Evolutionary conservation across 768 basidiomycete genomes (phyloP).

Genomic region (Trametes meyenii): DNA sequence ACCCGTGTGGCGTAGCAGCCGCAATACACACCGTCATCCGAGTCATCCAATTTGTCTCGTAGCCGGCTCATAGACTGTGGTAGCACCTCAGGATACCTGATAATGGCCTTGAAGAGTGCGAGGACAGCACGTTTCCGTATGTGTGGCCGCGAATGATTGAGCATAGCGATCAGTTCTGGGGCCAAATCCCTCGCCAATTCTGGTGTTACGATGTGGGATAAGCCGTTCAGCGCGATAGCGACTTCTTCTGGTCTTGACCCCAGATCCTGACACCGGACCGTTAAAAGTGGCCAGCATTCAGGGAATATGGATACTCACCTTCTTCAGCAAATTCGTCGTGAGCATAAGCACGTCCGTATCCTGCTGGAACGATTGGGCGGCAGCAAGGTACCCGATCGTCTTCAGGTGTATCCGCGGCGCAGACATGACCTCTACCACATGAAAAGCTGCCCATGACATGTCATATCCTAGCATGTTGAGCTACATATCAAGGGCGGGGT

Average conservation of each 20-base stretch:
- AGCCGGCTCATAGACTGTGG: conserved; percentile 67
- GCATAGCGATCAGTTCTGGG: conserved; percentile 80
- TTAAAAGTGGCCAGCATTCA: conserved; percentile 8
- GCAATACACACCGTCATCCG: conserved; percentile 59
- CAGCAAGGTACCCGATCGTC: conserved; percentile 93
- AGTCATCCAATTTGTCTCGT: conserved; percentile 79
- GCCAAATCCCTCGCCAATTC: conserved; percentile 92
- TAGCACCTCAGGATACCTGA: conserved; percentile 81
- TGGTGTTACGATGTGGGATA: conserved; percentile 80
- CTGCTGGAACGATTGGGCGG: conserved; percentile 85
- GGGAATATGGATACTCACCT: conserved; percentile 51
- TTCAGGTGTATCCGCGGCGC: conserved; percentile 90
- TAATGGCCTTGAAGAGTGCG: conserved; percentile 76
- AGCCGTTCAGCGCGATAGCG: conserved; percentile 77
- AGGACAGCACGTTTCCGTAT: conserved; percentile 92
- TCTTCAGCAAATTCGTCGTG: conserved; percentile 94
- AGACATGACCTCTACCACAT: conserved; percentile 98
- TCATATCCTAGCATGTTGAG: conserved; percentile 97
- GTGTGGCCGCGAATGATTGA: conserved; percentile 85
- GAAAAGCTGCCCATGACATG: conserved; percentile 95
- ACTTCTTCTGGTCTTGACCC: conserved; percentile 75
- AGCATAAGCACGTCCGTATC: conserved; percentile 98
- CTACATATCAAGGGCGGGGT: conserved; percentile 43
- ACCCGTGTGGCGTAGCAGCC: neutral
- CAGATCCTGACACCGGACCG: conserved; percentile 63